phyloP scores from a whole-genome alignment of 495 filamentous ascomycete genomes.

The Aspergillus steynii region DNA sequence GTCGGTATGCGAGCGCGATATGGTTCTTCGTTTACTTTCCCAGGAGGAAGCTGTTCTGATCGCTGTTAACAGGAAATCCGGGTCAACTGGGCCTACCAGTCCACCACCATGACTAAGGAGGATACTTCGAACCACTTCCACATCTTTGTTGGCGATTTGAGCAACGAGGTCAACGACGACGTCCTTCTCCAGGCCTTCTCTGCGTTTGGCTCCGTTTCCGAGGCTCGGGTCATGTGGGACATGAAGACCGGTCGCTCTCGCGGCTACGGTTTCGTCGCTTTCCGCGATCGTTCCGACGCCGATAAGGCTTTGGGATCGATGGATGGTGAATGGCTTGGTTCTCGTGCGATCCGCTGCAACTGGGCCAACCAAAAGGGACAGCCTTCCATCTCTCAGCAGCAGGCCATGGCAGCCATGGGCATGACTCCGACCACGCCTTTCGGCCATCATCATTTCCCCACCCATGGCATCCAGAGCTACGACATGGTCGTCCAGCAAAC shows the following conservation, averaged over 20 bases:
- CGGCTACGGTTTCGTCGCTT: constrained; percentile 97
- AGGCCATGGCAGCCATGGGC: constrained; percentile 95
- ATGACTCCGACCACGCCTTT: constrained; percentile 97
- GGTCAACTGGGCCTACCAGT: constrained; percentile 99
- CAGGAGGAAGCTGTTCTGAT: constrained; percentile 10
- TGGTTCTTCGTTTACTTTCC: background rate
- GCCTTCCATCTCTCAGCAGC: constrained; percentile 95
- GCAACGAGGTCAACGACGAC: constrained; percentile 99
- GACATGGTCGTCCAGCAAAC: constrained; percentile 98
- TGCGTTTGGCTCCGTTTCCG: constrained; percentile 95
- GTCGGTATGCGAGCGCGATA: constrained; percentile 58
- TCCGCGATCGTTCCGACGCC: constrained; percentile 89
- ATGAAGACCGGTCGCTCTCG: constrained; percentile 99
- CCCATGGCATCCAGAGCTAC: constrained; percentile 93
- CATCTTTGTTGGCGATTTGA: constrained; percentile 97
- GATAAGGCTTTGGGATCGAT: constrained; percentile 96
- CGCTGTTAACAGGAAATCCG: constrained; percentile 77
- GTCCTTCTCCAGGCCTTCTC: constrained; percentile 93
- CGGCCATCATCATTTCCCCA: constrained; percentile 97
- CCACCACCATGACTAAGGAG: constrained; percentile 91
- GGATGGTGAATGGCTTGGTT: constrained; percentile 99
- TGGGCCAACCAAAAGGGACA: constrained; percentile 99
- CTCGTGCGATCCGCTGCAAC: constrained; percentile 97
- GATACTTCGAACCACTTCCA: constrained; percentile 99
- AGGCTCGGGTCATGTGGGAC: constrained; percentile 99